Evolutionary conservation across 768 basidiomycete genomes (phyloP), one percentile per base, ranked within the genome.

Genomic region (Leccinum longicurvipes): DNA sequence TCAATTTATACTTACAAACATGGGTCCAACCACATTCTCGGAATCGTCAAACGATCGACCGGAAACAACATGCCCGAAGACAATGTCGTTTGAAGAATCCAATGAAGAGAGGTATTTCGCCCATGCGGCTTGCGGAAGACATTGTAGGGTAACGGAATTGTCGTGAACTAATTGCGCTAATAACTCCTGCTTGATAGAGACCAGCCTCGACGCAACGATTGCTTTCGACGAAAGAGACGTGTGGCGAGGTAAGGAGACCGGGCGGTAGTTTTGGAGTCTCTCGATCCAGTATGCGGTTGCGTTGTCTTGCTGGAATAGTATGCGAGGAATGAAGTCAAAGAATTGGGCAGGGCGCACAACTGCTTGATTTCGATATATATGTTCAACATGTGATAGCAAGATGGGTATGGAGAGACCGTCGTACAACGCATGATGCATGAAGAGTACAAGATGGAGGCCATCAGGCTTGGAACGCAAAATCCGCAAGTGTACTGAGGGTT

Each of bases 361-460:
- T 27, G 36, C 57, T 39, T 29, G 51, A 21, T 63, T 63, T 27
- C 47, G 51, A 55, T 80, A 80, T 9, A 71, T 48, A 15, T 53
- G 47, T 42, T 72, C 62, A 2, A 80, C 66, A 25, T 63, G 51
- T 11, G 68, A 55, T 12, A 79, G 56, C 7, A 80, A 66, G 25
- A 62, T 66, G n/a, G 63, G 64, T 17, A 79, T 59, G 11, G 79
- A 77, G 25, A 74, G 46, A 11, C 79, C 79, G 55, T 80, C 79
- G 53, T 80, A 80, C 19, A 80, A 55, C 3, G 78, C 77, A 59
- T 80, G 79, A 59, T 80, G 79, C 67, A 80, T 71, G 39, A 73
- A 69, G 3, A 81, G 57, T 12, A 77, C 72, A 6, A 81, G 63
- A 31, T 52, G 49, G 36, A 52, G 47, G 32, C 46, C 31, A 11